phyloP scores from a whole-genome alignment of 2,329 filamentous ascomycete species.

The Chalara sp. region DNA sequence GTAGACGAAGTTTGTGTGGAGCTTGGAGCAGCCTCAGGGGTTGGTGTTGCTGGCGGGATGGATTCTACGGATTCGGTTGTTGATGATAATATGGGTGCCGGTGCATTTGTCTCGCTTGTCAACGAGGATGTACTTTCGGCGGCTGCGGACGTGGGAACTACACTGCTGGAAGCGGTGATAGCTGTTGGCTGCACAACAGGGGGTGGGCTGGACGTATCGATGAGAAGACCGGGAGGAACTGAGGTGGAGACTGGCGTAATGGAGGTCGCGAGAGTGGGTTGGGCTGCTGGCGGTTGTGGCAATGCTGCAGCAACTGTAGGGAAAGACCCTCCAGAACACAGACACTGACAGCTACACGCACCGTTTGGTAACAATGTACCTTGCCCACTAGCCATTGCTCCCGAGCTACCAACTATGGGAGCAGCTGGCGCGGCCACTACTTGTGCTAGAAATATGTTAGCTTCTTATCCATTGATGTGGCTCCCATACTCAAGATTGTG shows the following conservation, averaged over 20 bases:
- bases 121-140: too few species aligned
- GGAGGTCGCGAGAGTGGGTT: background rate
- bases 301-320: background rate
- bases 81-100: background rate
- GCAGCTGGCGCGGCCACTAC: conserved; percentile 1
- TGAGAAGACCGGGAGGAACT: background rate
- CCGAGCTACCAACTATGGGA: conserved; percentile 10
- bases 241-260: background rate
- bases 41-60: background rate
- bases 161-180: background rate
- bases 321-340: background rate
- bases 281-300: background rate
- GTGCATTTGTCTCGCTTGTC: background rate
- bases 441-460: background rate
- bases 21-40: background rate
- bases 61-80: background rate
- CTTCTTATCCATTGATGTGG: too few species aligned
- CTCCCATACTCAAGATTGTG: too few species aligned
- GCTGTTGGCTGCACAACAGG: background rate
- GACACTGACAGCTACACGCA: background rate
- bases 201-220: background rate
- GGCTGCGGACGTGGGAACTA: background rate
- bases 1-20: background rate
- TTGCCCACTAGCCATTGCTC: conserved; percentile 11
- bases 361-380: background rate